phyloP scores from a whole-genome alignment of 352 stramenopile species.

The Phytopythium ostracodes region DNA sequence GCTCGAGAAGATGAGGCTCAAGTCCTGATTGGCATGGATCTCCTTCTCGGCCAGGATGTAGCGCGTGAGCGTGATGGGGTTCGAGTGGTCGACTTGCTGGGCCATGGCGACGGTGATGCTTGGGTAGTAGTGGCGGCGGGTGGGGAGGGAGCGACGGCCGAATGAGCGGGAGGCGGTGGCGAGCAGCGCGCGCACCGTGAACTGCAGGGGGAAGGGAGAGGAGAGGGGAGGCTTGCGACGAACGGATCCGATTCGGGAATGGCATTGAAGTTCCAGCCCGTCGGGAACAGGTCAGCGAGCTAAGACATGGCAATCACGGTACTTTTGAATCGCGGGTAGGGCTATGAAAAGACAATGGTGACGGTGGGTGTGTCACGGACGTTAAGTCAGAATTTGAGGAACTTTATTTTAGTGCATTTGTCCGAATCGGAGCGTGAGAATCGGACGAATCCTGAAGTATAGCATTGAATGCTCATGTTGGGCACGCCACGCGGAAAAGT shows the following conservation, averaged over 20 bases:
- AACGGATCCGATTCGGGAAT: constrained; percentile 7
- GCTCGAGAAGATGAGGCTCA: constrained; percentile 95
- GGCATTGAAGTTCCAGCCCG: constrained; percentile 3
- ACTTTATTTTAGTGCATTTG: no score
- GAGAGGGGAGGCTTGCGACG: neutral
- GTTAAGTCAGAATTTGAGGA: neutral
- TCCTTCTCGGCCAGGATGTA: constrained; percentile 93
- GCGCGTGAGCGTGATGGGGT: constrained; percentile 91
- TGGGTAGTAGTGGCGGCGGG: constrained; percentile 4
- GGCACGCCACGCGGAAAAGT: neutral
- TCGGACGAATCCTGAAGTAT: no score
- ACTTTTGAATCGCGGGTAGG: neutral
- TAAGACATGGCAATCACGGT: neutral
- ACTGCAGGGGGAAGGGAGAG: neutral
- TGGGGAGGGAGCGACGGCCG: neutral
- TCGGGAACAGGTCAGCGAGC: neutral
- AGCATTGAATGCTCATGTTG: no score
- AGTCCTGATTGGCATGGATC: constrained; percentile 90
- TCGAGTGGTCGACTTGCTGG: constrained; percentile 63
- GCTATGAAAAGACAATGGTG: constrained; percentile 3
- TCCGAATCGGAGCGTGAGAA: no score
- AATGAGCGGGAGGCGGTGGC: neutral
- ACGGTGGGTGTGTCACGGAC: constrained; percentile 4
- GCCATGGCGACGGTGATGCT: constrained; percentile 34
- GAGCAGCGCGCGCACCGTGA: constrained; percentile 1